These are phyloP conservation scores for Mucor piriformis DNA, from an alignment of 371 early-diverging fungal genomes.

Conservation along the genomic window DNA sequence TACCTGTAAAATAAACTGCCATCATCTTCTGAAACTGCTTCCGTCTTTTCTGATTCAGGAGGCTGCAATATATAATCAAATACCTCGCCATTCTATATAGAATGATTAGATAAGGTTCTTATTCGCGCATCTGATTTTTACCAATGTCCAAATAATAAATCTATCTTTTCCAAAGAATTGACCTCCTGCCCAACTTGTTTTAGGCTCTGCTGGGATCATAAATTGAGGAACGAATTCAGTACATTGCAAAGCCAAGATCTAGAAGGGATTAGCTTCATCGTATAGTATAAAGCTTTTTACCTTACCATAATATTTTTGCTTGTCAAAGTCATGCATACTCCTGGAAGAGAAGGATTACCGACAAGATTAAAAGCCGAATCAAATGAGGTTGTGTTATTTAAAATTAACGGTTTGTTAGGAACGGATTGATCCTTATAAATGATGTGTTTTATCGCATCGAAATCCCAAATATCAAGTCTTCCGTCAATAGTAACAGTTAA, in stretches of 20 bases:
- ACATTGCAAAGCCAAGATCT: slow-evolving; percentile 34
- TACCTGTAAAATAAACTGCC: slow-evolving; percentile 38
- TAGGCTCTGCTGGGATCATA: slow-evolving; percentile 27
- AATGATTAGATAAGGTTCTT: background rate
- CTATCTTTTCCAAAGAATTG: slow-evolving; percentile 32
- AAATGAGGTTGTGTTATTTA: slow-evolving; percentile 16
- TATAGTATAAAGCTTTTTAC: too few relatives aligned
- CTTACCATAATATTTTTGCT: slow-evolving; percentile 36
- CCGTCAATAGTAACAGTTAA: slow-evolving; percentile 52
- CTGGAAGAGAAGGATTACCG: slow-evolving; percentile 21
- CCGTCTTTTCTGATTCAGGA: slow-evolving; percentile 25
- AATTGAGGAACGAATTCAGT: slow-evolving; percentile 35
- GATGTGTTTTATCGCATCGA: slow-evolving; percentile 44
- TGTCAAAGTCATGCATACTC: slow-evolving; percentile 40
- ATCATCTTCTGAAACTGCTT: slow-evolving; percentile 13
- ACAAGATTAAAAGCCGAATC: slow-evolving; percentile 32
- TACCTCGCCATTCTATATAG: slow-evolving; percentile 36
- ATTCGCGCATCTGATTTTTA: slow-evolving; percentile 4
- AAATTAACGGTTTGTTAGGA: slow-evolving; percentile 17
- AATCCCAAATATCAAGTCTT: slow-evolving; percentile 52
- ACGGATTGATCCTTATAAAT: slow-evolving; percentile 42
- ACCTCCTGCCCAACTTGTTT: slow-evolving; percentile 39
- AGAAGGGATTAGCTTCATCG: background rate
- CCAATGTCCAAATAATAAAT: slow-evolving; percentile 36
- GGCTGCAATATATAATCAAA: slow-evolving; percentile 34